phyloP scores from a whole-genome alignment of 768 basidiomycete species.

The Piloderma croceum region DNA sequence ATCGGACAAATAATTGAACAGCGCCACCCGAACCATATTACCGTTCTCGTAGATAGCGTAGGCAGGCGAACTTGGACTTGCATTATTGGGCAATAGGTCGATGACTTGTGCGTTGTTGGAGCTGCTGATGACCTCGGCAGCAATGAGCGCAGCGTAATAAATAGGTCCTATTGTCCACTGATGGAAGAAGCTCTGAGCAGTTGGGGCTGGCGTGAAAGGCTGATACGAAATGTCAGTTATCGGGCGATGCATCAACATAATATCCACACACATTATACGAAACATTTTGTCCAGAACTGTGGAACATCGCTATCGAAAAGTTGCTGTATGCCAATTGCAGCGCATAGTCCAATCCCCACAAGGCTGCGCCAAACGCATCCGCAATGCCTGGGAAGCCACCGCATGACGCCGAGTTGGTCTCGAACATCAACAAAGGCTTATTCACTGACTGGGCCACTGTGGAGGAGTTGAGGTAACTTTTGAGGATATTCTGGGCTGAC shows the following conservation, averaged over 20 bases:
- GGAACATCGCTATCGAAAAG: constrained; percentile 38
- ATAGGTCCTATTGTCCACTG: constrained; percentile 22
- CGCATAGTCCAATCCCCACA: constrained; percentile 43
- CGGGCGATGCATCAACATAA: too few species aligned
- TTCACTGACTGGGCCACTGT: constrained; percentile 31
- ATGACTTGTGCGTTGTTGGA: constrained; percentile 59
- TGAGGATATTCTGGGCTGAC: constrained; percentile 43
- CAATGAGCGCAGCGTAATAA: constrained; percentile 39
- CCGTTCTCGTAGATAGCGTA: constrained; percentile 76
- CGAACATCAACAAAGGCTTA: constrained; percentile 41
- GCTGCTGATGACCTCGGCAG: constrained; percentile 41
- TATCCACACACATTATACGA: constrained; percentile 42
- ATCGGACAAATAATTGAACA: constrained; percentile 71
- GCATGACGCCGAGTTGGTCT: constrained; percentile 46
- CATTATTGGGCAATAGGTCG: constrained; percentile 50
- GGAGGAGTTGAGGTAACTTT: constrained; percentile 46
- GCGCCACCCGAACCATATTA: constrained; percentile 49
- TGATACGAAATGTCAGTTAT: background rate
- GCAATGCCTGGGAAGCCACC: constrained; percentile 43
- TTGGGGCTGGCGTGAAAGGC: constrained; percentile 30
- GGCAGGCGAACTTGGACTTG: constrained; percentile 53
- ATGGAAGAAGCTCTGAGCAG: constrained; percentile 27
- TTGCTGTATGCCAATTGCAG: constrained; percentile 40
- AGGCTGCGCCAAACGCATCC: constrained; percentile 39
- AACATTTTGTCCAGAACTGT: constrained; percentile 38